Evolutionary conservation across 495 filamentous ascomycete genomes (phyloP).

Genomic region (Apiosordaria backusii): DNA sequence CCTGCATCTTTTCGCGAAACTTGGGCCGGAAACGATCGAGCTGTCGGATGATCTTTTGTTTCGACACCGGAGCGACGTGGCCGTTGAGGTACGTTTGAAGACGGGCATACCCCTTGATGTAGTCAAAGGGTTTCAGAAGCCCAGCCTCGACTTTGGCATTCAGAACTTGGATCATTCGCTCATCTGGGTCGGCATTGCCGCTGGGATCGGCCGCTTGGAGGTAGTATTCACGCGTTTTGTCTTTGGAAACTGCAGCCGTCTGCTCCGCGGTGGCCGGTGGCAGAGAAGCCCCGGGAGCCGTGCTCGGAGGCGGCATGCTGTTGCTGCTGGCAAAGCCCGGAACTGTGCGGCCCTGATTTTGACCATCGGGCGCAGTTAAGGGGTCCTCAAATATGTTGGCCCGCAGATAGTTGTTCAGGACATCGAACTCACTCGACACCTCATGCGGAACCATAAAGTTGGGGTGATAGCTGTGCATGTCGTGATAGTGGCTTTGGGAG

Average conservation of each 20-base stretch:
- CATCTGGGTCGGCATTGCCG: slow-evolving; percentile 85
- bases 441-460: slow-evolving; percentile 96
- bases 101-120: slow-evolving; percentile 90
- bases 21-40: slow-evolving; percentile 90
- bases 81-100: slow-evolving; percentile 86
- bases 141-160: slow-evolving; percentile 95
- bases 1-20: slow-evolving; percentile 92
- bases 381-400: slow-evolving; percentile 82
- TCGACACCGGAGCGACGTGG: slow-evolving; percentile 72
- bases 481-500: slow-evolving; percentile 75
- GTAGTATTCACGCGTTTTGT: slow-evolving; percentile 92
- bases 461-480: slow-evolving; percentile 90
- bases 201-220: slow-evolving; percentile 93
- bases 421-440: slow-evolving; percentile 90
- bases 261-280: slow-evolving; percentile 46
- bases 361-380: slow-evolving; percentile 60
- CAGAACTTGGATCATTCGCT: slow-evolving; percentile 91
- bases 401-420: slow-evolving; percentile 93
- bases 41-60: slow-evolving; percentile 84
- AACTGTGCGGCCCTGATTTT: slow-evolving; percentile 34
- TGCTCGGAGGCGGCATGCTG: slow-evolving; percentile 40
- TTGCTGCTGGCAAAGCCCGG: slow-evolving; percentile 39
- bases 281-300: slow-evolving; percentile 39
- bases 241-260: slow-evolving; percentile 58
- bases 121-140: slow-evolving; percentile 93